Base-by-base conservation (phyloP, 176 grass and related monocot species). In the Hordeum marinum region DNA sequence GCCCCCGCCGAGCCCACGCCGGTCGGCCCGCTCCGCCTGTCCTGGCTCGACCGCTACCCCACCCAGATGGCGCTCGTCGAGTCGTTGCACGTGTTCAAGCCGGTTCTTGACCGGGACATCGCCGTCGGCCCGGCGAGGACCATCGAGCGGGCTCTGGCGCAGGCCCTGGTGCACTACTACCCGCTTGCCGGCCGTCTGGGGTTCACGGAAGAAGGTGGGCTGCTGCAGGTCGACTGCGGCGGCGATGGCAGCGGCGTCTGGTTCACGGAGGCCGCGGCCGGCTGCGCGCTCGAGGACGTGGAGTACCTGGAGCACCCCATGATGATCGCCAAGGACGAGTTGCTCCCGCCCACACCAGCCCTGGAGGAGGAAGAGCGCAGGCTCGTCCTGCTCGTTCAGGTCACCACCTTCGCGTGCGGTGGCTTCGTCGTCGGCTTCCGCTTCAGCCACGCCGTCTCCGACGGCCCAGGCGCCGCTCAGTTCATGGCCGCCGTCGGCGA, bases 21-120 rank as follows among this genome's bases (percentile, higher is more conserved):
- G 0, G 26, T 9, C 4, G 90, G 86, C 1, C 29, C 32, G 8
- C 88, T 94, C 29, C 91, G 84, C 4, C 86, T 98, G 12, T 98
- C 96, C 6, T 95, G 93, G 93, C 96, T 98, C 6, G 96, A 98
- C 75, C 91, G 87, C 11, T 98, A 98, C 78, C 93, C 96, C 3
- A 98, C 96, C 0, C 93, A 95, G 82, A 89, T 94, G 85, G 96
- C 96, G 37, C 90, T 98, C 37, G 94, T 98, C 60, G 96, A 98
- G 81, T 95, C 93, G 3, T 81, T 98, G 1, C 96, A 95, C 27
- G 96, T 98, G 3, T 98, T 98, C 91, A 93, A 89, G 83, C 43
- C 58, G 1, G 80, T 40, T 8, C 26, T 18, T 6, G 69, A 26
- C 32, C 29, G 83, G 58, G 29, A 29, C 15, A 24, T 24, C 13